Evolutionary conservation across 140 eudicot genomes (phyloP), one percentile per base, ranked within the genome.

Genomic region (Oenanthe javanica): DNA sequence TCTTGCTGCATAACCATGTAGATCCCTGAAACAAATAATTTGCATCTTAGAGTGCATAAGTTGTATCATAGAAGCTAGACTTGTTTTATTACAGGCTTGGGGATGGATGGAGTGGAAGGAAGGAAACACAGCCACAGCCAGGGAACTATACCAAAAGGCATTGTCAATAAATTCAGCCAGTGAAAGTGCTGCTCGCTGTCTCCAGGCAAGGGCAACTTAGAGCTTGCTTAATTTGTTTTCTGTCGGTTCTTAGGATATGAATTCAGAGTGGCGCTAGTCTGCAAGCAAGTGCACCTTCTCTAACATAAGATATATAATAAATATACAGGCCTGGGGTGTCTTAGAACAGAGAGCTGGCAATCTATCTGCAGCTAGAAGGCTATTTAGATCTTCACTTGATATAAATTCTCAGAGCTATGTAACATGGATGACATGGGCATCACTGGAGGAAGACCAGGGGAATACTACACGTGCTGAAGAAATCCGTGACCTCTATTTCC

Each of bases 71-170:
- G 81, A 78, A 23, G 64, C 45, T 21, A 55, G 74, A 82, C 76
- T 79, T 76, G 61, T 59, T 36, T 4, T 40, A 47, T 12, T 72
- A 54, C 84, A 95, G 99, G 99, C 97, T 66, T 95, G 99, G 99
- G 99, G 99, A 61, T 95, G 97, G 99, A 92, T 92, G 97, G 99
- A 95, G 75, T 95, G 99, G 99, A 95, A 92, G 77, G 97, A 95
- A 86, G 99, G 97, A 23, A 92, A 92, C 86, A 79, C 88, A 77
- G 76, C 79, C 45, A 88, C 85, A 23, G 99, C 99, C 48, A 83
- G 99, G 79, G 96, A 92, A 83, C 83, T 90, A 18, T 95, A 92
- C 87, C 96, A 88, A 77, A 87, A 79, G 63, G 97, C 97, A 48
- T 77, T 95, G 47, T 85, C 96, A 3, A 92, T 92, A 43, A 81